Evolutionary conservation across 257 asterid genomes (phyloP).

Genomic region (Nicotiana attenuata): DNA sequence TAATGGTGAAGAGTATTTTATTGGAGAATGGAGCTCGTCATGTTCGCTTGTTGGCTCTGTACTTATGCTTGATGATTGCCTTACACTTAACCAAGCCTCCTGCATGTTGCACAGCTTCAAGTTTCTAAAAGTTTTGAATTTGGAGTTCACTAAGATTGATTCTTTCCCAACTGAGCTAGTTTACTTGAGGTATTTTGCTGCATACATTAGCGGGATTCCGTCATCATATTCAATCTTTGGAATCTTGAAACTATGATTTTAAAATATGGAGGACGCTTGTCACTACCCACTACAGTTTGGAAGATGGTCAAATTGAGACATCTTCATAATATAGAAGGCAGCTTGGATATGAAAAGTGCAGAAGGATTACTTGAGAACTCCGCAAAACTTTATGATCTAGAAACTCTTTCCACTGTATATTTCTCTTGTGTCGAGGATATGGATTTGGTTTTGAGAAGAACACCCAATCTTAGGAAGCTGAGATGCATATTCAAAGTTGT

Average conservation of each 20-base stretch:
- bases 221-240: background rate
- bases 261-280: background rate
- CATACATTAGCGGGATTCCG: background rate
- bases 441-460: background rate
- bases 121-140: conserved; percentile 19
- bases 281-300: background rate
- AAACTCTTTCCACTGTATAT: too few species aligned
- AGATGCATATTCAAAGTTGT: background rate
- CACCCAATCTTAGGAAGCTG: too few species aligned
- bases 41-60: background rate
- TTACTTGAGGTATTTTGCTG: conserved; percentile 15
- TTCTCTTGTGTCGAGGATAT: background rate
- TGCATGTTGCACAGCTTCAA: background rate
- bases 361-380: background rate
- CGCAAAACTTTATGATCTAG: background rate
- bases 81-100: background rate
- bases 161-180: background rate
- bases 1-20: background rate
- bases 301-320: conserved; percentile 14
- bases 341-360: background rate
- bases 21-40: background rate
- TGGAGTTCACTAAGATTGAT: background rate
- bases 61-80: too few species aligned
- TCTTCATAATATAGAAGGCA: background rate
- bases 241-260: conserved; percentile 8